Evolutionary conservation across 2,329 filamentous ascomycete genomes (phyloP).

Genomic region (Coniochaeta sp.): DNA sequence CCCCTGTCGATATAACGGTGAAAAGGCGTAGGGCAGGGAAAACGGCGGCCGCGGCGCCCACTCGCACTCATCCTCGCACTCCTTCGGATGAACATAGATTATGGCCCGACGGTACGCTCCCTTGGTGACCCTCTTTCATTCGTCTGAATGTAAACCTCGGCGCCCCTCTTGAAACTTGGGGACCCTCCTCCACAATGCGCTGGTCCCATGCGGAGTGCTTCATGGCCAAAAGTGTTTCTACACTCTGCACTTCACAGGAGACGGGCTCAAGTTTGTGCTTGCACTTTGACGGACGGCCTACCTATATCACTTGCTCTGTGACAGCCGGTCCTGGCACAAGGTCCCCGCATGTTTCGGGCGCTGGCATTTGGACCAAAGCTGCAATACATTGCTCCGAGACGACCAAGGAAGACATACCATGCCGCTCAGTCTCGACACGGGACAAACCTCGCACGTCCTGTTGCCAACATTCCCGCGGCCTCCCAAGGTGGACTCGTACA

Average conservation of each 20-base stretch:
- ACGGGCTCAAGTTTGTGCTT: background rate
- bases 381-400: background rate
- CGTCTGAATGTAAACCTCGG: background rate
- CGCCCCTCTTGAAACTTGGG: background rate
- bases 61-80: background rate
- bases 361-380: background rate
- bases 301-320: background rate
- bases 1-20: background rate
- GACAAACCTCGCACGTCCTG: background rate
- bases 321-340: background rate
- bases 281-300: background rate
- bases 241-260: background rate
- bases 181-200: background rate
- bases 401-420: background rate
- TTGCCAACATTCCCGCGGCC: background rate
- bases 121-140: background rate
- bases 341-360: background rate
- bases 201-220: background rate
- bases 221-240: no score
- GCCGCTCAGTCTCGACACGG: no score
- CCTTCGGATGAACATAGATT: background rate
- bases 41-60: background rate
- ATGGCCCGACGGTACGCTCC: background rate
- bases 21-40: background rate
- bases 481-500: background rate